Conservation (phyloP, 176 grass and related monocot species). For the Oryza meridionalis region DNA sequence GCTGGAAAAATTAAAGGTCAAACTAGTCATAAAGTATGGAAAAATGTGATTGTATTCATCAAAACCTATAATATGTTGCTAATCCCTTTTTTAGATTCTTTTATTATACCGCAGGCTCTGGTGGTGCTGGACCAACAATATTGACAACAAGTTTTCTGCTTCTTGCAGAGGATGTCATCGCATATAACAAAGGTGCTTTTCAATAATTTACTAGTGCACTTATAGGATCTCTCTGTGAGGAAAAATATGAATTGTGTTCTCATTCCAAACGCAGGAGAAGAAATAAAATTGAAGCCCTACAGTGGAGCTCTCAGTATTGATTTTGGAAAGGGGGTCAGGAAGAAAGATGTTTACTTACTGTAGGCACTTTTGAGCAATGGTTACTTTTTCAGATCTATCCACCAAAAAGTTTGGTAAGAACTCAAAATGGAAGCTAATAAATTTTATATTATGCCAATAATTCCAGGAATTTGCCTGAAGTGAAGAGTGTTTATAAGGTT, state of each 20-base stretch:
- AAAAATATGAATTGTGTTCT: constrained; percentile 22
- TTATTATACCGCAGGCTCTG: constrained; percentile 96
- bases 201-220: constrained; percentile 13
- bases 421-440: not conserved
- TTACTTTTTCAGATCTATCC: constrained; percentile 1
- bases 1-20: not conserved
- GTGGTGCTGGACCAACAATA: constrained; percentile 92
- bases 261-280: constrained; percentile 59
- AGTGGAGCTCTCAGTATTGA: constrained; percentile 88
- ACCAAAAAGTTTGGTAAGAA: not conserved
- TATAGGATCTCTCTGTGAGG: not conserved
- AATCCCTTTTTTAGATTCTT: constrained; percentile 89
- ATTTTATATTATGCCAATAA: constrained; percentile 14
- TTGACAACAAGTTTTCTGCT: constrained; percentile 89
- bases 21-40: constrained; percentile 8
- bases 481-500: constrained; percentile 78
- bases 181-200: constrained; percentile 82
- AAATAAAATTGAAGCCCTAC: constrained; percentile 91
- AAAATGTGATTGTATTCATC: not conserved
- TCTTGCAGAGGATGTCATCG: constrained; percentile 97
- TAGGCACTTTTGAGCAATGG: constrained; percentile 47
- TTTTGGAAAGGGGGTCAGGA: constrained; percentile 90
- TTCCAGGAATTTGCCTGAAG: constrained; percentile 95
- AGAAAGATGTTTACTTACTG: constrained; percentile 91
- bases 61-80: constrained; percentile 14